Base-by-base conservation (phyloP, 352 stramenopile species). In the Pythium chondricola region DNA sequence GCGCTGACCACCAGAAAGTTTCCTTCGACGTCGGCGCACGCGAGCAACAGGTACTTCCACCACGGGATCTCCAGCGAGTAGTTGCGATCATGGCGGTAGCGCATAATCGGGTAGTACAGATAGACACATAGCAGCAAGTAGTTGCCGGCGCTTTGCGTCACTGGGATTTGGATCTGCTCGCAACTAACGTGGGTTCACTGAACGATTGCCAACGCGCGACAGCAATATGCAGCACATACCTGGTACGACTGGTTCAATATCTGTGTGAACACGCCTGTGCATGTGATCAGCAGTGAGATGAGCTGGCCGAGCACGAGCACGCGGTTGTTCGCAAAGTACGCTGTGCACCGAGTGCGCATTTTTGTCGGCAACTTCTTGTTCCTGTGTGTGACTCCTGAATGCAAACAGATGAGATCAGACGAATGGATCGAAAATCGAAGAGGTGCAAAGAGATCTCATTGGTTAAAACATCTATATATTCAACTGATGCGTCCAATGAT, bases 1-100 rank as follows among this genome's bases (percentile, higher is more conserved):
- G 90, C 93, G n/a, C 95, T 76, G n/a, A 98, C 80, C 37, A 93
- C 80, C 6, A 98, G 58, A 38, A 96, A 98, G 61, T 98, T 98
- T 24, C 88, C 92, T 67, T 98, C 79, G 1, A 99, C 89, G 65
- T 99, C 95, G 10, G 96, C 68, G 18, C 97, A 68, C 8, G 87
- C 82, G n/a, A 98, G 50, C 9, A 97, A 43, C 47, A 95, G 48
- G 64, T 98, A 98, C 55, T 89, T 78, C 74, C 85, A 97, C 75
- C 61, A 77, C 40, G 69, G 61, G 41, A 88, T 75, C 76, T 84
- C 69, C 8, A 88, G 48, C 24, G 64, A 56, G 36, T 86, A 84
- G 35, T 61, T 56, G 33, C 53, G 56, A n/a, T 82, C 58, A 9
- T 44, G 53, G n/a, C 52, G 52, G 60, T 68, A 79, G 37, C 58